Base-by-base conservation (phyloP, 352 stramenopile genomes). In the Thraustochytrium striatum region DNA sequence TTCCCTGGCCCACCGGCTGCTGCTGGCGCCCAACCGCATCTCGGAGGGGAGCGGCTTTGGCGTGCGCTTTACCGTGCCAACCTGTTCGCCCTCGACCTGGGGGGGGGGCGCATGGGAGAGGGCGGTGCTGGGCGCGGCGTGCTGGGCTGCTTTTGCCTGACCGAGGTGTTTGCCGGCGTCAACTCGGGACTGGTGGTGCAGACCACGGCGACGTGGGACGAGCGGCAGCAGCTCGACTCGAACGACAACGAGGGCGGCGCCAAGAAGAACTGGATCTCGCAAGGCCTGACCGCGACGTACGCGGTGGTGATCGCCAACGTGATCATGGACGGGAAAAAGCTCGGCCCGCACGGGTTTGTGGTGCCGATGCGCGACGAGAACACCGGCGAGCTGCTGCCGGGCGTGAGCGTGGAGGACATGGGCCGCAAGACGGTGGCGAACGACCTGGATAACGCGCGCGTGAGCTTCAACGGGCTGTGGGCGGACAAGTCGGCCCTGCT, bases 261-360 rank as follows among this genome's bases (percentile, higher is more conserved):
- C n/a, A 32, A 69, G 21, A 86, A 86, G 70, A 86, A 87, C 57
- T 86, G 83, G 83, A 86, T 86, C 35, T 84, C 57, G 50, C 70
- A 80, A 28, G 70, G 70, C 28, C 70, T 80, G 19, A 80, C 70
- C 16, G 70, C 70, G 13, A 73, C 57, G n/a, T 38, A 13, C n/a
- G 53, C 39, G 16, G 83, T 86, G 16, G 83, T 86, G n/a, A 62
- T 86, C 11, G 83, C 83, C 25, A 58, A 82, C 57, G 55, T 86
- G 1, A 80, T 35, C 41, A 61, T 86, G 43, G 69, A 84, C 19
- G 82, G 73, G 41, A 78, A 86, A 75, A 43, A 35, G 1, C 52
- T 82, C 38, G 83, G 83, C 19, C 83, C 83, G 28, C 83, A 86
- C 79, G 83, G 61, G 0, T 86, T 86, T 57, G 38, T 86, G 7